Base-by-base conservation (phyloP, 2,329 filamentous ascomycete genomes). In the Diaporthe citri region DNA sequence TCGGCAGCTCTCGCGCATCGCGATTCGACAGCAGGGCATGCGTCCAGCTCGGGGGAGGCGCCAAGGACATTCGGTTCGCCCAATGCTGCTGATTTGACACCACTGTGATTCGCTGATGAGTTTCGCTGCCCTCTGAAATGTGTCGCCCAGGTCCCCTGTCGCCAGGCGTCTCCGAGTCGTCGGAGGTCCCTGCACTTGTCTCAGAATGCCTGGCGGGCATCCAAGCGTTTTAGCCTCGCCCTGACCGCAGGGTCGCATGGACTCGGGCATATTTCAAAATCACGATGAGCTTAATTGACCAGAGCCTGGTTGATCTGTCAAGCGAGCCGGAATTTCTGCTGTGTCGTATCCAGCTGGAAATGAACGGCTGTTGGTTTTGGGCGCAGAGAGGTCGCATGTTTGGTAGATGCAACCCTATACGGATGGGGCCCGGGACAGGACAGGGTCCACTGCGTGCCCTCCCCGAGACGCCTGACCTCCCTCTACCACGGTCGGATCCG, bases 91-190 rank as follows among this genome's bases (percentile, higher is more conserved):
- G 31, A 39, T 51, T 67, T 36, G 64, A 39, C n/a, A 52, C 46
- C 31, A 20, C 31, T 52, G 48, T 69, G 46, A 69, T 69, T 55
- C 22, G 64, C 8, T 55, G 15, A 55, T 13, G 48, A 22, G 46
- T 25, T 41, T 52, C 31, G 60, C n/a, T 41, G 34, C 64, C n/a
- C 34, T 69, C 34, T 39, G 59, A 34, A 28, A 41, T 55, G n/a
- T 55, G 34, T 41, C 10, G 34, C 48, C 64, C 46, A 22, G 46
- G 64, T 69, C 48, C 64, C 64, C 48, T 69, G 64, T 69, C 64
- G 46, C 64, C 64, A 55, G 64, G 46, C 64, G 64, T 69, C 64
- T 69, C 64, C 34, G 64, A 69, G 64, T 69, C 64, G 64, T 69
- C 64, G 48, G 64, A 69, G 64, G 64, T 55, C 64, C 64, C 46